Conservation (phyloP, 2,329 filamentous ascomycete genomes). For the Xylariomycetidae sp. region DNA sequence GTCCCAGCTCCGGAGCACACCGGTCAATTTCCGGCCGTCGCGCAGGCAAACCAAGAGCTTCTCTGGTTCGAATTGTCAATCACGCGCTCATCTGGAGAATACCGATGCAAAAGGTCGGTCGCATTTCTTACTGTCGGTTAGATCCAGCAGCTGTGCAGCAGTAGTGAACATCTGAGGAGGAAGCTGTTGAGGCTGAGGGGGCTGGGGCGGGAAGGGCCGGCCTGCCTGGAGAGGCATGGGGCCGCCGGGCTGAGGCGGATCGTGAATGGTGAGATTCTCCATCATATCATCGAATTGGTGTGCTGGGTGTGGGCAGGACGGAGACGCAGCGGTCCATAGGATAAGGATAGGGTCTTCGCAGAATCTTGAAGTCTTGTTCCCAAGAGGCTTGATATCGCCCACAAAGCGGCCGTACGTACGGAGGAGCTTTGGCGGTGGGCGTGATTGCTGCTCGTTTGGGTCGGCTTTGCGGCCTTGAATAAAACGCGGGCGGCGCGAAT, state of each 20-base stretch:
- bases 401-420: not conserved
- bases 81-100: slow-evolving; percentile 4
- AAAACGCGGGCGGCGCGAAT: too few relatives aligned
- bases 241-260: slow-evolving; percentile 37
- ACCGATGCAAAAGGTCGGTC: too few relatives aligned
- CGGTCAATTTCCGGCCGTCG: slow-evolving; percentile 90
- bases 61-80: slow-evolving; percentile 52
- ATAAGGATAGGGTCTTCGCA: slow-evolving; percentile 7
- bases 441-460: too few relatives aligned
- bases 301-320: slow-evolving; percentile 3
- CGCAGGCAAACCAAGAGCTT: slow-evolving; percentile 89
- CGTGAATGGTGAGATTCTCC: slow-evolving; percentile 49
- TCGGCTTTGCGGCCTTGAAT: too few relatives aligned
- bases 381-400: too few relatives aligned
- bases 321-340: slow-evolving; percentile 17
- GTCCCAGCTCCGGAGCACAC: slow-evolving; percentile 91
- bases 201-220: slow-evolving; percentile 3
- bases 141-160: slow-evolving; percentile 86
- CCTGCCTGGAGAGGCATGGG: slow-evolving; percentile 16
- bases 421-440: too few relatives aligned
- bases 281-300: slow-evolving; percentile 33
- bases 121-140: slow-evolving; percentile 81
- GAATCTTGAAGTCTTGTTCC: slow-evolving; percentile 5
- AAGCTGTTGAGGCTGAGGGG: slow-evolving; percentile 54
- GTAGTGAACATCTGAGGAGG: slow-evolving; percentile 98